Percentiles rank a stretch among this genome's conserved stretches.
These are phyloP conservation scores for Dissoconium aciculare DNA, from an alignment of 2,329 filamentous ascomycete species.

Conservation along the genomic window DNA sequence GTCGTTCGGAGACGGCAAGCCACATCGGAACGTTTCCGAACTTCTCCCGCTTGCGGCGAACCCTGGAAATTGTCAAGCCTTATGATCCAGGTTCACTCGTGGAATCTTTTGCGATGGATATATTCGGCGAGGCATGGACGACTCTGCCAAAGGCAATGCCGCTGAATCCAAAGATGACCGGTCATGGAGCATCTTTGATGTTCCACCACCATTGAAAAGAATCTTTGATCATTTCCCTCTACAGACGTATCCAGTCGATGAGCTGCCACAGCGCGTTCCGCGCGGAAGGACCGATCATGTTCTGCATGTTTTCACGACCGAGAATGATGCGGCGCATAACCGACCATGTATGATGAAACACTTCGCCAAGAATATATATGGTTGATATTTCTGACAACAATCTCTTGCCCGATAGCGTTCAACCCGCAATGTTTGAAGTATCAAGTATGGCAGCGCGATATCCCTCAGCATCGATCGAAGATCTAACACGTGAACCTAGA, in stretches of 20 bases:
- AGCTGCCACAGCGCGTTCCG: constrained; percentile 50
- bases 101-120: too few relatives aligned
- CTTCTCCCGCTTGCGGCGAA: too few relatives aligned
- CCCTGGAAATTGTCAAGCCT: too few relatives aligned
- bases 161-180: too few relatives aligned
- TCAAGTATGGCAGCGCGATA: constrained; percentile 53
- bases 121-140: too few relatives aligned
- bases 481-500: constrained; percentile 40
- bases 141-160: too few relatives aligned
- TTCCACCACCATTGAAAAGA: constrained; percentile 8
- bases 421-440: constrained; percentile 91
- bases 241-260: constrained; percentile 56
- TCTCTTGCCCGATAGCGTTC: constrained; percentile 37
- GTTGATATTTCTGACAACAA: too few relatives aligned
- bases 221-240: constrained; percentile 79
- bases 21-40: too few relatives aligned
- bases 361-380: too few relatives aligned
- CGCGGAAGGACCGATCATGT: constrained; percentile 34
- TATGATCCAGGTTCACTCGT: too few relatives aligned
- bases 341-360: constrained; percentile 42
- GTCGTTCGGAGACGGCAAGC: too few relatives aligned
- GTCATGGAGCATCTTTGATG: constrained; percentile 5
- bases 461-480: constrained; percentile 1
- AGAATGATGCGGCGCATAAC: constrained; percentile 44
- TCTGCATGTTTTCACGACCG: constrained; percentile 63